Conservation (phyloP, 148 eudicot genomes). For the Rhododendron williamsianum region DNA sequence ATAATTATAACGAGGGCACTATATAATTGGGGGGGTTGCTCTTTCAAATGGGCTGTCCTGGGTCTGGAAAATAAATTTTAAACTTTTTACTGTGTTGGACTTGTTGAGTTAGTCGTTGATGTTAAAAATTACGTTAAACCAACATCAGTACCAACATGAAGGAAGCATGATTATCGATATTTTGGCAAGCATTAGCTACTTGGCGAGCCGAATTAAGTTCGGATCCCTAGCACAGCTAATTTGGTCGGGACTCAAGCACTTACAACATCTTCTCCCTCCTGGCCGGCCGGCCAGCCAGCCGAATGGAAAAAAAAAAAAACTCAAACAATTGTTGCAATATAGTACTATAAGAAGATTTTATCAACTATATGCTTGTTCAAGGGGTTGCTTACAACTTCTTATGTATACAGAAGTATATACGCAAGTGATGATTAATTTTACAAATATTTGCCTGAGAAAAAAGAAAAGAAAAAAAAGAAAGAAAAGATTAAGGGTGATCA, state of each 20-base stretch:
- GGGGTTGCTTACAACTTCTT: background rate
- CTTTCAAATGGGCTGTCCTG: background rate
- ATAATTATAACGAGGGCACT: background rate
- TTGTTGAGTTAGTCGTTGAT: too few relatives aligned
- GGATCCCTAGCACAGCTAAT: background rate
- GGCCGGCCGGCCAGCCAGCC: too few relatives aligned
- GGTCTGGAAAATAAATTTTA: background rate
- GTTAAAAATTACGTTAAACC: too few relatives aligned
- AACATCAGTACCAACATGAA: background rate
- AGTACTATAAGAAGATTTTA: background rate
- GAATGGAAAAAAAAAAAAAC: background rate
- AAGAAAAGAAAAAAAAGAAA: background rate
- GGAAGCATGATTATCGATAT: background rate
- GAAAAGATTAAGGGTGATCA: slow-evolving; percentile 16
- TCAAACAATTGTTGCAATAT: background rate
- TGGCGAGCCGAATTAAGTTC: background rate
- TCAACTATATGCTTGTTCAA: background rate
- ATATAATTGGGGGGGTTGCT: too few relatives aligned
- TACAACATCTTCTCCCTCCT: too few relatives aligned
- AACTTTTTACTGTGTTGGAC: too few relatives aligned
- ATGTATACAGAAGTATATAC: background rate
- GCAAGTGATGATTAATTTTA: background rate
- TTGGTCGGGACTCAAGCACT: background rate
- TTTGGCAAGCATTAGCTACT: background rate
- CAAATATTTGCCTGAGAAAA: background rate